A percentile compares a stretch with the other conserved stretches of the same genome.
Conservation (phyloP, 345 rosid genomes). For the Kernera saxatilis region DNA sequence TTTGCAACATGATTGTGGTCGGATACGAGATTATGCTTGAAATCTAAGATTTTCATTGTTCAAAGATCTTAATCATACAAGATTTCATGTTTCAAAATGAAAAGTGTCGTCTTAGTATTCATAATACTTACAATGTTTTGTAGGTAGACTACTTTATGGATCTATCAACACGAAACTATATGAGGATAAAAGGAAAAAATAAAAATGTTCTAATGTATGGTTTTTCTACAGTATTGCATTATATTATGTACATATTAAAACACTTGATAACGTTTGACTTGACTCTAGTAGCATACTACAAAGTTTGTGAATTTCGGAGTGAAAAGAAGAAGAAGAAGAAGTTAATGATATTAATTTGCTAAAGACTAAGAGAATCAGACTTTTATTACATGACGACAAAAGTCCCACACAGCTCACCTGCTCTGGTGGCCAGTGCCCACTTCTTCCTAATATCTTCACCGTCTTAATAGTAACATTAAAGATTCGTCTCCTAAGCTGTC, state of each 20-base stretch:
- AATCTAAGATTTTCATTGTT: not conserved
- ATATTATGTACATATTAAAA: not conserved
- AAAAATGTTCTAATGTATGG: not conserved
- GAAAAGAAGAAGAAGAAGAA: not conserved
- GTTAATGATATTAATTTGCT: not conserved
- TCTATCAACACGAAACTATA: not conserved
- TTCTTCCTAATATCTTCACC: slow-evolving; percentile 7
- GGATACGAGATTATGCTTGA: not conserved
- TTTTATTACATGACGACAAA: slow-evolving; percentile 14
- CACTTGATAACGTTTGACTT: slow-evolving; percentile 8
- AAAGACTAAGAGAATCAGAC: slow-evolving; percentile 2
- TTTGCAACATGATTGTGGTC: not conserved
- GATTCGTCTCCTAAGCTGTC: slow-evolving; percentile 14
- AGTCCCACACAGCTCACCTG: slow-evolving; percentile 26
- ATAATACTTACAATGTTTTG: not conserved
- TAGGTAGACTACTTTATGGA: not conserved
- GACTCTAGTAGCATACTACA: not conserved
- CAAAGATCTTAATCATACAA: not conserved
- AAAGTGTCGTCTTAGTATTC: not conserved
- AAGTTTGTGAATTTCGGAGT: not conserved
- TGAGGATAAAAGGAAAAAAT: not conserved
- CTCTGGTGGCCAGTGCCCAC: slow-evolving; percentile 18
- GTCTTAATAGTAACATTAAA: slow-evolving; percentile 10
- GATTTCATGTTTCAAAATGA: not conserved
- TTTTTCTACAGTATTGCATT: not conserved